phyloP scores from a whole-genome alignment of 768 basidiomycete species.

The Suillus subalutaceus region DNA sequence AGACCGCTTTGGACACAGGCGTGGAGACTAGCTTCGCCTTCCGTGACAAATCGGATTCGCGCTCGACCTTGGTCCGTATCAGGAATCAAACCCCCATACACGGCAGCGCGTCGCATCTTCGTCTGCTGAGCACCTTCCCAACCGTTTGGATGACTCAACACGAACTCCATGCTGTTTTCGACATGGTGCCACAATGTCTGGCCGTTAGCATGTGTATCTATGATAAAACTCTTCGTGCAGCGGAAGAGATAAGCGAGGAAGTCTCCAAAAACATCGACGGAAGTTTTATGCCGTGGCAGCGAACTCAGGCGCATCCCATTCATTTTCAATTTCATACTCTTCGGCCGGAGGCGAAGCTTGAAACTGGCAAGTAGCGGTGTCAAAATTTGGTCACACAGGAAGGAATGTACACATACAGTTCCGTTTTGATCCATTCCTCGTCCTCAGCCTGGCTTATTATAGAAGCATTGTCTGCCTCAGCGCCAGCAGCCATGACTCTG shows the following conservation, averaged over 20 bases:
- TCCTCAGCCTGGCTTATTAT: constrained; percentile 71
- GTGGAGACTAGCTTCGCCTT: constrained; percentile 83
- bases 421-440: constrained; percentile 74
- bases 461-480: constrained; percentile 69
- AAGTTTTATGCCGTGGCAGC: constrained; percentile 65
- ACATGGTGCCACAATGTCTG: constrained; percentile 68
- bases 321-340: constrained; percentile 80
- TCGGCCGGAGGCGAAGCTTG: constrained; percentile 78
- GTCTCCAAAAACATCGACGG: constrained; percentile 80
- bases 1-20: constrained; percentile 79
- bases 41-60: constrained; percentile 78
- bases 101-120: constrained; percentile 75
- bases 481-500: constrained; percentile 70
- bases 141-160: constrained; percentile 79
- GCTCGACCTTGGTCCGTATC: constrained; percentile 75
- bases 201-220: constrained; percentile 83
- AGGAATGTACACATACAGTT: constrained; percentile 57
- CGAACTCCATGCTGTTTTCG: constrained; percentile 70
- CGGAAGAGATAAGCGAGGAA: constrained; percentile 74
- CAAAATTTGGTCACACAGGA: constrained; percentile 6
- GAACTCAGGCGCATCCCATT: constrained; percentile 79
- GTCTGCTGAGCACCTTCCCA: constrained; percentile 81
- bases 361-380: constrained; percentile 46
- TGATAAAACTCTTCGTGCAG: constrained; percentile 76
- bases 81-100: constrained; percentile 71